phyloP scores from a whole-genome alignment of 352 stramenopile species.

The Pythium periplocum region DNA sequence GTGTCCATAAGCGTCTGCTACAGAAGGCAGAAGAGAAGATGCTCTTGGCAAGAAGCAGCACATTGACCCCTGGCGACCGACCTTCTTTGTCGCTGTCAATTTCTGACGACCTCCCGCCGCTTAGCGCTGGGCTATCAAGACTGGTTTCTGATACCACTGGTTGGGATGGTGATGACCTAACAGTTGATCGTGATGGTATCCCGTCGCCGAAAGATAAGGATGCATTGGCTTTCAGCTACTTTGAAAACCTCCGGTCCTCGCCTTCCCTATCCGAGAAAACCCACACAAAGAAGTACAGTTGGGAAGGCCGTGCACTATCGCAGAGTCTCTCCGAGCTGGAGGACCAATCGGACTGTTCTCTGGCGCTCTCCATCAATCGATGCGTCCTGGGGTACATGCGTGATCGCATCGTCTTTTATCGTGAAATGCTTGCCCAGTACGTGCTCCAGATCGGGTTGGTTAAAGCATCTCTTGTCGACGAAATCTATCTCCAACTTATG shows the following conservation, averaged over 20 bases:
- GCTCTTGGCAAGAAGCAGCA: slow-evolving; percentile 19
- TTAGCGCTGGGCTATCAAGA: slow-evolving; percentile 8
- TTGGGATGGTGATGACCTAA: slow-evolving; percentile 24
- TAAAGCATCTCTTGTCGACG: slow-evolving; percentile 84
- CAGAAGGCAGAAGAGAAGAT: slow-evolving; percentile 63
- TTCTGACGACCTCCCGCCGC: slow-evolving; percentile 1
- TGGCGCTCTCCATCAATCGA: slow-evolving; percentile 87
- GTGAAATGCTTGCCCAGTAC: slow-evolving; percentile 92
- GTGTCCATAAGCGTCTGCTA: slow-evolving; percentile 52
- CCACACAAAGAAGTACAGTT: slow-evolving; percentile 48
- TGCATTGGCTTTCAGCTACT: slow-evolving; percentile 55
- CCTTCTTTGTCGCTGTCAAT: slow-evolving; percentile 7
- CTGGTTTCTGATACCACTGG: slow-evolving; percentile 40
- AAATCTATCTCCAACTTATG: slow-evolving; percentile 92
- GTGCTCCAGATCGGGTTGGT: slow-evolving; percentile 90
- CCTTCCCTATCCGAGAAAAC: slow-evolving; percentile 20
- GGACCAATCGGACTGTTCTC: slow-evolving; percentile 30
- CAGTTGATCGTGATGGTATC: background rate
- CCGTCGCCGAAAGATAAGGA: slow-evolving; percentile 29
- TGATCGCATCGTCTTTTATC: slow-evolving; percentile 91
- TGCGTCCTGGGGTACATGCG: slow-evolving; percentile 94
- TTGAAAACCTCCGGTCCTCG: slow-evolving; percentile 59
- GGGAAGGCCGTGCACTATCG: slow-evolving; percentile 57
- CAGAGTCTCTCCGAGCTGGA: slow-evolving; percentile 61
- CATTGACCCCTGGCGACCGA: slow-evolving; percentile 25